Evolutionary conservation across 1,284 basidiomycete species (phyloP), one percentile per base, ranked within the genome.

Genomic region (Mycena sp.): DNA sequence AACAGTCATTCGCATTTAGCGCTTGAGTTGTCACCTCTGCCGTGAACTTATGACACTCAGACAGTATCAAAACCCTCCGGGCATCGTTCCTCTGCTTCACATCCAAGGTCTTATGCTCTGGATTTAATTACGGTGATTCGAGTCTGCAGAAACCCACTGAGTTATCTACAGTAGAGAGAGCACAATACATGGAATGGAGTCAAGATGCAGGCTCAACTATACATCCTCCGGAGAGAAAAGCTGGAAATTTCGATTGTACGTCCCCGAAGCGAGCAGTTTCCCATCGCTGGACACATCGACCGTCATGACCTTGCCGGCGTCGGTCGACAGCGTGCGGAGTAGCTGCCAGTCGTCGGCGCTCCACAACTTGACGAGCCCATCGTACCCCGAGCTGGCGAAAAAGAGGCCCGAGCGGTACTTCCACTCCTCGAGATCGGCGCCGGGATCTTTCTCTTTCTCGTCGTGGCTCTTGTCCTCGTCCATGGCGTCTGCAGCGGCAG

Each of bases 271-370:
- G 44, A 98, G 85, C 73, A 94, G 86, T 72, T 90, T 90, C 23
- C 90, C 94, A 73, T 98, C 93, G 64, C 83, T 81, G 23, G 90
- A 88, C 25, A 99, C 83, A 76, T 99, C 98, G 30, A 97, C 95
- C 35, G 93, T 95, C 98, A 99, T 99, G 63, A 99, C 96, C 77
- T 99, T 99, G 35, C 96, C 96, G 6, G 93, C 92, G 74, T 99
- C 97, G 16, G 95, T 96, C 32, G 93, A 90, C 64, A 99, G 83
- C 49, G 93, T 93, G 65, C 91, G 86, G 48, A 98, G 83, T 35
- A 97, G 81, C 72, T 95, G 94, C 97, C 98, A 99, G 74, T 99
- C 98, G 75, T 99, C 98, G 26, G 97, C 95, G 69, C 92, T 95
- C 98, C 98, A 99, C 48, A 99, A 74, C 74, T 98, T 95, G 68